These are phyloP conservation scores for Haplosporangium sp. DNA, from an alignment of 371 early-diverging fungal genomes.

Conservation along the genomic window DNA sequence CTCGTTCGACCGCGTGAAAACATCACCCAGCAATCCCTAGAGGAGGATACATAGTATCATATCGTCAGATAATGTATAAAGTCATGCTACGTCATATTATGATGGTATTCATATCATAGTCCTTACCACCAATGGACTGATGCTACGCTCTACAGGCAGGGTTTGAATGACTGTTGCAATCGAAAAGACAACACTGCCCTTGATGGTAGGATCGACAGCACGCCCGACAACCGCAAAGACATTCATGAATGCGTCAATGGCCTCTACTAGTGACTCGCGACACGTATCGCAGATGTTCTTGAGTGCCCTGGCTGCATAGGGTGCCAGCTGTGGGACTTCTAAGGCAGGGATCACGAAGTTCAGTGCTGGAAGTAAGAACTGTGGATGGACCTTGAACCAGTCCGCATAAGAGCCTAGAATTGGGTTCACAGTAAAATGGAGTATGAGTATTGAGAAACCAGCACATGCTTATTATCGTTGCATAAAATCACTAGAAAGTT, in stretches of 20 bases:
- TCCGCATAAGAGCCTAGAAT: conserved; percentile 73
- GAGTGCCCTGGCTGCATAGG: conserved; percentile 74
- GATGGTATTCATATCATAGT: not conserved
- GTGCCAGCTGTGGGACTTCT: conserved; percentile 67
- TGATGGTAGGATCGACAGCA: conserved; percentile 56
- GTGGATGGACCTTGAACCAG: conserved; percentile 77
- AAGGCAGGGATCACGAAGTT: conserved; percentile 76
- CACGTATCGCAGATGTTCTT: conserved; percentile 82
- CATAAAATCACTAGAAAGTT: not conserved
- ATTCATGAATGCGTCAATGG: conserved; percentile 68
- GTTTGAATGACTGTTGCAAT: conserved; percentile 78
- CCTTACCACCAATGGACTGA: conserved; percentile 68
- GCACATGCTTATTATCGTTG: too few relatives aligned
- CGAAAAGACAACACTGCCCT: conserved; percentile 78
- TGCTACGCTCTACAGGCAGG: conserved; percentile 65
- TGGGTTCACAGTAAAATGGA: not conserved
- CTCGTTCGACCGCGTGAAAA: conserved; percentile 43
- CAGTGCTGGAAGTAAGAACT: conserved; percentile 67
- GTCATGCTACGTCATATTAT: not conserved
- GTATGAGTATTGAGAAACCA: not conserved
- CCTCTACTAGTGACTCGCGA: conserved; percentile 72
- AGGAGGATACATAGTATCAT: not conserved
- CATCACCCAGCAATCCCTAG: conserved; percentile 50
- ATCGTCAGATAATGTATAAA: not conserved
- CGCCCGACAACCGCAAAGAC: conserved; percentile 60